Evolutionary conservation across 768 basidiomycete genomes (phyloP).

Genomic region (Lactarius sp.): DNA sequence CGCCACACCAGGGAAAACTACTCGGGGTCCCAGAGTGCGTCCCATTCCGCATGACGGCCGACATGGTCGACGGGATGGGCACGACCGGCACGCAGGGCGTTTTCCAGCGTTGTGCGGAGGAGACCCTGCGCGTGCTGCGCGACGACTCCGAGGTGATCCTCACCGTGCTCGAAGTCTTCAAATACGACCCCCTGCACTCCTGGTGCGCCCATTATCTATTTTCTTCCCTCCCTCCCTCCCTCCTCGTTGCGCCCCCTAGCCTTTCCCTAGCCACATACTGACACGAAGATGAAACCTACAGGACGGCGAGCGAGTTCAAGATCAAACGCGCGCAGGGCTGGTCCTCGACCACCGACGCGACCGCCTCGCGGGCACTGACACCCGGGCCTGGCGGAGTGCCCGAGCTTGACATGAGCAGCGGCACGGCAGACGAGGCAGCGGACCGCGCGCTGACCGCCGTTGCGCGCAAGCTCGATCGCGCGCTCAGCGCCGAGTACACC

Average conservation of each 20-base stretch:
- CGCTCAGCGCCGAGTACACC: conserved; percentile 85
- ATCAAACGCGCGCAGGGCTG: conserved; percentile 55
- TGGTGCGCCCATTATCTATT: conserved; percentile 50
- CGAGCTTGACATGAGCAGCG: conserved; percentile 59
- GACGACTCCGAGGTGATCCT: conserved; percentile 82
- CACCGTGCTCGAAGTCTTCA: conserved; percentile 96
- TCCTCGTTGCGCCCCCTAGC: background rate
- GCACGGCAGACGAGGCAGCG: conserved; percentile 76
- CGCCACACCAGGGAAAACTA: conserved; percentile 59
- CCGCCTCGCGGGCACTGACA: conserved; percentile 26
- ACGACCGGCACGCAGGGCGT: conserved; percentile 87
- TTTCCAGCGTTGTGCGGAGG: conserved; percentile 92
- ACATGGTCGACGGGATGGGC: conserved; percentile 94
- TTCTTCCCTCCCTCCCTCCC: background rate
- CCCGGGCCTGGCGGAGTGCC: conserved; percentile 37
- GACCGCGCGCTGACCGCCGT: conserved; percentile 84
- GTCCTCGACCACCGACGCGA: conserved; percentile 28
- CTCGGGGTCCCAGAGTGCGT: conserved; percentile 80
- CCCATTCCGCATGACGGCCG: conserved; percentile 91
- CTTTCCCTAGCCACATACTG: background rate
- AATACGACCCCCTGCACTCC: conserved; percentile 89
- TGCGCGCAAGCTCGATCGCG: conserved; percentile 73
- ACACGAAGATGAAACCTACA: conserved; percentile 29
- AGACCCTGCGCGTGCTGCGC: conserved; percentile 87
- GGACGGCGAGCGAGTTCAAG: conserved; percentile 77